phyloP scores from a whole-genome alignment of 495 filamentous ascomycete genomes.

The Trichoderma erinaceum region DNA sequence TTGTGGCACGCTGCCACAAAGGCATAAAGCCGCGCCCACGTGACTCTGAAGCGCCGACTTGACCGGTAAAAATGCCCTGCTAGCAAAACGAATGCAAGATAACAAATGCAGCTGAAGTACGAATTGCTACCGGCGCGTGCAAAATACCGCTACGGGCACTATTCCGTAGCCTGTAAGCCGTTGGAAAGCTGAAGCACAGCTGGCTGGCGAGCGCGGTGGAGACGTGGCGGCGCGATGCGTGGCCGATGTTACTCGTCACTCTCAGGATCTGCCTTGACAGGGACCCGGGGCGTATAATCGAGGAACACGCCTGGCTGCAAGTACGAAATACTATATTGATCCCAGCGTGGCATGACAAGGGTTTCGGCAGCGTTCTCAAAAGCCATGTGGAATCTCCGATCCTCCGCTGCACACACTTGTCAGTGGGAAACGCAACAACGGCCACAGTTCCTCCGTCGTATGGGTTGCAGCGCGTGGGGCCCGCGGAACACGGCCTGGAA shows the following conservation, averaged over 20 bases:
- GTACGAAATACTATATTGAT: too few species aligned
- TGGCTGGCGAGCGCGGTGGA: background rate
- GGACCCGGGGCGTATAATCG: too few species aligned
- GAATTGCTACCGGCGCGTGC: background rate
- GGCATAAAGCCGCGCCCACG: constrained; percentile 10
- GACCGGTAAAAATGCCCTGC: background rate
- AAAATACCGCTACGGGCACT: too few species aligned
- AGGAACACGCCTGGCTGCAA: too few species aligned
- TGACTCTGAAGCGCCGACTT: background rate
- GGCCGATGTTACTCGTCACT: background rate
- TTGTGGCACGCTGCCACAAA: background rate
- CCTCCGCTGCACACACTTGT: background rate
- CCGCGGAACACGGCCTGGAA: background rate
- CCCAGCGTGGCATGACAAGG: background rate
- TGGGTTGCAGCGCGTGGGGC: constrained; percentile 7
- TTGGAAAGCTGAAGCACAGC: background rate
- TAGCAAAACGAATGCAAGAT: background rate
- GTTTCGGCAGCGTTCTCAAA: background rate
- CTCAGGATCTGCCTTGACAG: background rate
- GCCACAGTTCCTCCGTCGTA: background rate
- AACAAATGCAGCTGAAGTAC: background rate
- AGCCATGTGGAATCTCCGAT: constrained; percentile 3
- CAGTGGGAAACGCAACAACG: background rate
- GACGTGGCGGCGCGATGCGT: background rate
- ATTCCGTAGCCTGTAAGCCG: background rate